These are phyloP conservation scores for Salix viminalis DNA, from an alignment of 345 rosid genomes.

Conservation along the genomic window DNA sequence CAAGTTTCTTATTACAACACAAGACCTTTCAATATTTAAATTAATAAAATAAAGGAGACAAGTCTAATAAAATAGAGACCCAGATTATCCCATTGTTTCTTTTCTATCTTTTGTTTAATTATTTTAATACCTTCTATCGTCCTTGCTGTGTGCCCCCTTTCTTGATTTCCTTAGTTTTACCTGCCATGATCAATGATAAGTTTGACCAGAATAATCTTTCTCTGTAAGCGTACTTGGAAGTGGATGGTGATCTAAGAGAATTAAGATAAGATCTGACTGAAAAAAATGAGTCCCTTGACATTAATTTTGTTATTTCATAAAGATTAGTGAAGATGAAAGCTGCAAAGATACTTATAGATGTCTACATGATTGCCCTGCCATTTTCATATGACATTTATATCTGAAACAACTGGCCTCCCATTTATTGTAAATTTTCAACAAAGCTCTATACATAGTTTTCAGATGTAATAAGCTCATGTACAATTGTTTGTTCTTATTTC, in stretches of 20 bases:
- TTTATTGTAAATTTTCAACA: too few relatives aligned
- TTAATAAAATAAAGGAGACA: too few relatives aligned
- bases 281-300: not conserved
- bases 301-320: not conserved
- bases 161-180: not conserved
- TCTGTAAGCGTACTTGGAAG: not conserved
- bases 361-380: too few relatives aligned
- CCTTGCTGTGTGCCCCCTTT: not conserved
- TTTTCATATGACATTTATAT: too few relatives aligned
- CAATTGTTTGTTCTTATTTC: too few relatives aligned
- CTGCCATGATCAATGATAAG: not conserved
- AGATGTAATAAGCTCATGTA: too few relatives aligned
- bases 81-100: not conserved
- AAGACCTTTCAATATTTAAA: too few relatives aligned
- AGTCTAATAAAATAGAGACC: too few relatives aligned
- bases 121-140: not conserved
- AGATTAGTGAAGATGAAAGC: not conserved
- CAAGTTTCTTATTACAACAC: too few relatives aligned
- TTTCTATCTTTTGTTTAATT: constrained; percentile 2
- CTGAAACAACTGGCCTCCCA: too few relatives aligned
- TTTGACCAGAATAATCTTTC: not conserved
- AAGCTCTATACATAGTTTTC: too few relatives aligned
- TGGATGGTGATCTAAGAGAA: not conserved
- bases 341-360: not conserved
- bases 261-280: not conserved